Evolutionary conservation across 805 yeast species (phyloP), one percentile per base, ranked within the genome.

Genomic region (Ogataea parapolymorpha): DNA sequence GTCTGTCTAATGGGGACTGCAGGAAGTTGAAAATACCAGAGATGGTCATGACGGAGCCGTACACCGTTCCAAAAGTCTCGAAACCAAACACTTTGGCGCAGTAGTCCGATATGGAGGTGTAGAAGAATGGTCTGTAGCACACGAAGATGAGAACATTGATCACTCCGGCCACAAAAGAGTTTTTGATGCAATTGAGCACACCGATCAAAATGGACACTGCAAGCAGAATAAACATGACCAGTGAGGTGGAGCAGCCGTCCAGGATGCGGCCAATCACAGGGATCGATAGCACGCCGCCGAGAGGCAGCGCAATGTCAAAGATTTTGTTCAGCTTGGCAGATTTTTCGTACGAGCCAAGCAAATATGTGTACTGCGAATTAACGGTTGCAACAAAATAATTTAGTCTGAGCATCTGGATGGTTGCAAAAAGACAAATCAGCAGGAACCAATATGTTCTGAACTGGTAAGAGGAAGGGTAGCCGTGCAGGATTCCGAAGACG

Each of bases 41-140:
- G 17, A 72, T 61, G 32, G 78, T 71, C 61, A 75, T 74, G 24
- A 75, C 72, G 14, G 76, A 59, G n/a, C 81, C 81, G 51, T 77
- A 77, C 22, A 77, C 71, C 1, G 79, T 72, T 28, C 84, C 82
- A 55, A 77, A 74, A 9, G 82, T 75, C 51, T 76, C 80, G 48
- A 74, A 71, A 1, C 84, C 83, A 56, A 78, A 80, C 35, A 75
- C 80, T 56, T 80, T 80, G 20, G 84, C 80, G 53, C 81, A 76
- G 53, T 68, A 72, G 54, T 76, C 82, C 3, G 77, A 70, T 27
- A 76, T 63, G 2, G 78, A 66, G n/a, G 82, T 75, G 54, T 76
- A 76, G 59, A 74, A 76, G 49, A 76, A 74, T 26, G 81, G 82
- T 56, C 82, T 67, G 62, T 71, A 76, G 26, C 66, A 68, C 26